phyloP scores from a whole-genome alignment of 768 basidiomycete genomes.

The Mycena albidolilacea region DNA sequence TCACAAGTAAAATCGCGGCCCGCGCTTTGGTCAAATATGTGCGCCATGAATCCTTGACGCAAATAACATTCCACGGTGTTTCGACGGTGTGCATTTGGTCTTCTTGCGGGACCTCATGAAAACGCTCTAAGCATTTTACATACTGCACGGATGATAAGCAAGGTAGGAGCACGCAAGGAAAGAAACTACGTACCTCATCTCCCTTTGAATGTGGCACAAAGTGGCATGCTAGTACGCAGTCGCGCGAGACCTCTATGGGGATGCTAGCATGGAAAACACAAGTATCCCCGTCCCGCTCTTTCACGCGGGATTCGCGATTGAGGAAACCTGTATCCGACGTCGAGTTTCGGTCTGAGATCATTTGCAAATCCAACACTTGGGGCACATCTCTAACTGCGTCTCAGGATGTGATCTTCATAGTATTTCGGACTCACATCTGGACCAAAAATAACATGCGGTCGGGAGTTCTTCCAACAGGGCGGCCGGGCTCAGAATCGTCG shows the following conservation, averaged over 20 bases:
- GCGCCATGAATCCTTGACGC: slow-evolving; percentile 1
- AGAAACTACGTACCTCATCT: slow-evolving; percentile 11
- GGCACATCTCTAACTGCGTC: slow-evolving; percentile 7
- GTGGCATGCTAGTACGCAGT: not conserved
- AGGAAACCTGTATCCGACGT: not conserved
- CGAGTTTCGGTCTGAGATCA: slow-evolving; percentile 6
- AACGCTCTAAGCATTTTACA: not conserved
- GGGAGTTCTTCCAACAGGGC: slow-evolving; percentile 11
- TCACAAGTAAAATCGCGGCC: slow-evolving; percentile 10
- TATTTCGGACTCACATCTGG: slow-evolving; percentile 14
- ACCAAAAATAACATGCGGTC: slow-evolving; percentile 4
- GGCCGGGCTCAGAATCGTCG: not conserved
- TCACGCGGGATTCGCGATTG: not conserved
- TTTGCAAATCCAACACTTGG: not conserved
- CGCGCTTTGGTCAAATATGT: not conserved
- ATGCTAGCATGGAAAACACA: slow-evolving; percentile 16
- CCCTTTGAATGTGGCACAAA: slow-evolving; percentile 6
- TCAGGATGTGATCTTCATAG: slow-evolving; percentile 9
- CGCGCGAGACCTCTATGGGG: not conserved
- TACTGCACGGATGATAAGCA: slow-evolving; percentile 15
- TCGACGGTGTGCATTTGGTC: not conserved
- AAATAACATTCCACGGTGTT: not conserved
- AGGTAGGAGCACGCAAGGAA: slow-evolving; percentile 4
- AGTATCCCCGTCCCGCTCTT: slow-evolving; percentile 13
- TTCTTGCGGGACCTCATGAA: not conserved